These are phyloP conservation scores for Nelumbo lutea DNA, from an alignment of 164 flowering plant genomes.

Conservation along the genomic window DNA sequence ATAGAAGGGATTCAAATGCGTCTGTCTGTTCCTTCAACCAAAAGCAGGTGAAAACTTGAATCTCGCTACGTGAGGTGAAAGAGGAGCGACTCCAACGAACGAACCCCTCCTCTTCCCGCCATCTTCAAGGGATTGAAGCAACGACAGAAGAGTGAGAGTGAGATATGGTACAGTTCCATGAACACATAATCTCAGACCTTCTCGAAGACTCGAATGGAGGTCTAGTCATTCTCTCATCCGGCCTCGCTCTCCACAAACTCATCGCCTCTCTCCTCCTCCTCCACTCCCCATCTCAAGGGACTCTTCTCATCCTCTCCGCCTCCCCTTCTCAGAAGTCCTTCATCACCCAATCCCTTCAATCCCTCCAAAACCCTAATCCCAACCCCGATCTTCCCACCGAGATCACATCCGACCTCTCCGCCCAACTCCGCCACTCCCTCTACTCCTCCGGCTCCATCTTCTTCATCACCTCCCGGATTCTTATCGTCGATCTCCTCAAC, in stretches of 20 bases:
- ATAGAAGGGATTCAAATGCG: too few relatives aligned
- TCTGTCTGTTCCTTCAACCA: too few relatives aligned
- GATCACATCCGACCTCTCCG: slow-evolving; percentile 76
- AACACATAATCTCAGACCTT: slow-evolving; percentile 79
- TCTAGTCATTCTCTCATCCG: slow-evolving; percentile 71
- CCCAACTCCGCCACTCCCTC: slow-evolving; percentile 56
- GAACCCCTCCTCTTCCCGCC: background rate
- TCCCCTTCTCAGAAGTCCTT: slow-evolving; percentile 43
- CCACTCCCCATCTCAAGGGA: slow-evolving; percentile 65
- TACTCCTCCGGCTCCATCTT: slow-evolving; percentile 54
- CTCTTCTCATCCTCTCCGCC: slow-evolving; percentile 77
- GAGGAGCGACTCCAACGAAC: background rate
- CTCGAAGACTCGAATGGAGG: slow-evolving; percentile 69
- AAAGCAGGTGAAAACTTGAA: too few relatives aligned
- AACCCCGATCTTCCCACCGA: slow-evolving; percentile 32
- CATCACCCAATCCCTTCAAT: slow-evolving; percentile 24
- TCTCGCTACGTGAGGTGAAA: too few relatives aligned
- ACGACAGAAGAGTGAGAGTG: background rate
- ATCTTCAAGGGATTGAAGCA: background rate
- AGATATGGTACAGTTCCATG: slow-evolving; percentile 72
- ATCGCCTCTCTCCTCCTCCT: slow-evolving; percentile 65
- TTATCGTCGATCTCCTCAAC: slow-evolving; percentile 80
- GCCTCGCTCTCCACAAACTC: slow-evolving; percentile 73
- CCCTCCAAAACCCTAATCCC: slow-evolving; percentile 19
- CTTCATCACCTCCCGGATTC: slow-evolving; percentile 83